Base-by-base conservation (phyloP, 768 basidiomycete genomes). In the Pisolithus microcarpus region DNA sequence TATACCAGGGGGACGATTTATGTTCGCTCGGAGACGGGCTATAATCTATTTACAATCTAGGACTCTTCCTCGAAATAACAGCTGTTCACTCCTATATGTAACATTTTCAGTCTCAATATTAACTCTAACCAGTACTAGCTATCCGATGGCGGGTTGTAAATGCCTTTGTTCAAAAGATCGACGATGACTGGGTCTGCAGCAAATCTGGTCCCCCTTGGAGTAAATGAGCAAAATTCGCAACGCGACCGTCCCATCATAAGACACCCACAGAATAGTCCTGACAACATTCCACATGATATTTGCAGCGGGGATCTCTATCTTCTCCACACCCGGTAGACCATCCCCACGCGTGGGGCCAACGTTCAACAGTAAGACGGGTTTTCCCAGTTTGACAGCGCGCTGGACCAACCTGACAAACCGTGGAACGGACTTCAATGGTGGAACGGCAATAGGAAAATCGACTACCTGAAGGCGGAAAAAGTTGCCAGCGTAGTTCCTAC, bases 401-500 rank as follows among this genome's bases (percentile, higher is more conserved):
- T 85, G 91, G 43, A 94, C 73, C 28, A 97, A 69, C 57, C 93
- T 89, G 53, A 28, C 15, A 36, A 34, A 11, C 40, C 19, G 31
- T 37, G 31, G 51, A 48, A 42, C 50, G 21, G 18, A 26, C 38
- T 43, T 18, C 38, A 38, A 16, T 51, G 55, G 16, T 51, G 31
- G 24, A 47, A 38, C 15, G 37, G 37, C 30, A 11, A 42, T 26
- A 16, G 4, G 11, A 31, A 38, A 19, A 48, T 7, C 5, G 5
- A 15, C 38, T 56, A 88, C 89, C 89, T 76, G 68, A 85, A 96
- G 2, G 92, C 91, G 6, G 90, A 93, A 68, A 87, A 96, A 0
- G 94, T 97, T 0, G 95, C 92, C 24, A 96, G 78, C 1, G 91
- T 92, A 0, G 92, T 94, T 31, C 94, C 95, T 36, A 95, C 70